Conservation (phyloP, 2,329 filamentous ascomycete genomes). For the Epichloe hybrida region DNA sequence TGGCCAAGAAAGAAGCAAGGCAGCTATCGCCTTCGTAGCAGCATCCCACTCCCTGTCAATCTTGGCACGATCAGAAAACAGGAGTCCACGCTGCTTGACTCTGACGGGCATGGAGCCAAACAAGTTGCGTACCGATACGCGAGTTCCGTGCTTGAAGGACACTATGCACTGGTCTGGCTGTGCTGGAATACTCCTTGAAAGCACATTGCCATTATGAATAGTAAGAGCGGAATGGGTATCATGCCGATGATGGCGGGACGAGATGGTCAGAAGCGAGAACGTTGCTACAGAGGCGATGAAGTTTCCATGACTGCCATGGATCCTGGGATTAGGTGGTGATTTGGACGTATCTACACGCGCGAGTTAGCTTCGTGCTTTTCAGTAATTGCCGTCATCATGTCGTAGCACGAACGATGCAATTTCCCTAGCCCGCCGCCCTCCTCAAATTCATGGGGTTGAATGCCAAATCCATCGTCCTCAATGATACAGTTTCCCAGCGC, state of each 20-base stretch:
- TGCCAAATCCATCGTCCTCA: slow-evolving; percentile 76
- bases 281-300: slow-evolving; percentile 68
- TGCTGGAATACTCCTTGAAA: slow-evolving; percentile 52
- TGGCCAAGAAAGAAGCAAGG: slow-evolving; percentile 59
- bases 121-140: slow-evolving; percentile 61
- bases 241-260: slow-evolving; percentile 52
- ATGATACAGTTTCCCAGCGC: slow-evolving; percentile 61
- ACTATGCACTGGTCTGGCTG: slow-evolving; percentile 42
- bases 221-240: slow-evolving; percentile 50
- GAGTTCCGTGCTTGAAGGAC: slow-evolving; percentile 54
- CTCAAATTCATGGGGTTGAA: slow-evolving; percentile 59
- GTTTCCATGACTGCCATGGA: slow-evolving; percentile 55
- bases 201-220: slow-evolving; percentile 54
- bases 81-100: slow-evolving; percentile 59
- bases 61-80: slow-evolving; percentile 34
- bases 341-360: slow-evolving; percentile 61
- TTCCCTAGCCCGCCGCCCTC: slow-evolving; percentile 58
- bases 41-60: slow-evolving; percentile 52
- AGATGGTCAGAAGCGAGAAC: slow-evolving; percentile 63
- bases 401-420: slow-evolving; percentile 48
- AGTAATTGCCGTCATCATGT: not conserved
- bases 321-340: slow-evolving; percentile 28
- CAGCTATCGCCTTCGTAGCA: slow-evolving; percentile 44
- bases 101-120: slow-evolving; percentile 88
- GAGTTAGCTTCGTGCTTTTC: not conserved